Conservation (phyloP, 495 filamentous ascomycete genomes). For the Pyrenula massariospora region DNA sequence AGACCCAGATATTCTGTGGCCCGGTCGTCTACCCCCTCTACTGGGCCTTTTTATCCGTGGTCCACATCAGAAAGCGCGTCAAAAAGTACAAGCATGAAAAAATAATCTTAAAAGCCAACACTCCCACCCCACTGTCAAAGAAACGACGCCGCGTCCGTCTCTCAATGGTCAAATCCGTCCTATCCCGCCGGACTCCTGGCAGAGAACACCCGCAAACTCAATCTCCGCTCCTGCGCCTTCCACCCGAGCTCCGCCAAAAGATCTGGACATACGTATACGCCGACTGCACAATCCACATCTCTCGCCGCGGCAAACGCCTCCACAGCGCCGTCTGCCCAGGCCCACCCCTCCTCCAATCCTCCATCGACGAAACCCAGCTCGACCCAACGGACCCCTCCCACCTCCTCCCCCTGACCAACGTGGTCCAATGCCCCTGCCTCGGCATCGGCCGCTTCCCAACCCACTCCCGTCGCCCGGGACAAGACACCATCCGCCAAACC, state of each 20-base stretch:
- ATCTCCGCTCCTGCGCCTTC: background rate
- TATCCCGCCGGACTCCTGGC: background rate
- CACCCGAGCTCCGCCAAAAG: background rate
- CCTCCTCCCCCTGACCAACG: background rate
- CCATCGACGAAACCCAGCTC: background rate
- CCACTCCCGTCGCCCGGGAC: background rate
- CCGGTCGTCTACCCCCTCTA: background rate
- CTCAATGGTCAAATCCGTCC: background rate
- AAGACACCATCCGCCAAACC: background rate
- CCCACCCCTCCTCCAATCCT: background rate
- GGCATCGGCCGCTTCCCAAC: background rate
- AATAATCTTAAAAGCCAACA: background rate
- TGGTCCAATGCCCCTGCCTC: background rate
- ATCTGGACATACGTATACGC: background rate
- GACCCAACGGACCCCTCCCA: background rate
- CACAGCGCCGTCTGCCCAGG: background rate
- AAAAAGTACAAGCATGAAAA: background rate
- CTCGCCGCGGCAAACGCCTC: background rate
- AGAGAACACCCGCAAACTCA: background rate
- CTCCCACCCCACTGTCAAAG: background rate
- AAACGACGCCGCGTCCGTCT: background rate
- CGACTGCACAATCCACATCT: background rate
- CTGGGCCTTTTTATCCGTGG: background rate
- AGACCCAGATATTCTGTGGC: background rate
- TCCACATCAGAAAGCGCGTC: background rate